Conservation (phyloP, 2,329 filamentous ascomycete genomes). For the Diaporthe sp. region DNA sequence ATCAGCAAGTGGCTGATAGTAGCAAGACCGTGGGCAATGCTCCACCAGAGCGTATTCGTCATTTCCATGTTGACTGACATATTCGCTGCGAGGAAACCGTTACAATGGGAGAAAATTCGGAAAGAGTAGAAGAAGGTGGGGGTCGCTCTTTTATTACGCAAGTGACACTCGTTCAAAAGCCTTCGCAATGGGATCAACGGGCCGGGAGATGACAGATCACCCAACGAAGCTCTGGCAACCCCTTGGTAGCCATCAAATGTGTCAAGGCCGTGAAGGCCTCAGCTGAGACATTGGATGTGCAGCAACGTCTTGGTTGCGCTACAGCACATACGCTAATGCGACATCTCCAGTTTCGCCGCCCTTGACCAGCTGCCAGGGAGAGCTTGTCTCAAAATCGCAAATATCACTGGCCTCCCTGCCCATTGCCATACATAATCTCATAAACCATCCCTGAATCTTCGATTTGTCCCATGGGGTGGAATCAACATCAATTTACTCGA, state of each 20-base stretch:
- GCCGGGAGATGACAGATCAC: neutral
- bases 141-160: neutral
- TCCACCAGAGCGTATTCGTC: neutral
- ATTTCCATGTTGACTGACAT: neutral
- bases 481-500: neutral
- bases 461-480: neutral
- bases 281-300: neutral
- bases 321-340: neutral
- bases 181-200: neutral
- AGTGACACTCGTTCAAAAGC: too few species aligned
- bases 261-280: neutral
- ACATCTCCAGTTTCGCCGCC: neutral
- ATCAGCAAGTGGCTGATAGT: neutral
- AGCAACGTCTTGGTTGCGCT: neutral
- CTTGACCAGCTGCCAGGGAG: neutral
- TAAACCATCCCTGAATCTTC: neutral
- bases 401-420: neutral
- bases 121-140: neutral
- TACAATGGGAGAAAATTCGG: neutral
- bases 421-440: neutral
- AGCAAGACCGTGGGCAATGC: neutral
- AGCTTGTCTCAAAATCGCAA: neutral
- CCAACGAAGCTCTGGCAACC: neutral
- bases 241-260: neutral
- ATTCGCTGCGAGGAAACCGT: neutral